These are phyloP conservation scores for Jatropha podagrica DNA, from an alignment of 441 rosid species.

Conservation along the genomic window DNA sequence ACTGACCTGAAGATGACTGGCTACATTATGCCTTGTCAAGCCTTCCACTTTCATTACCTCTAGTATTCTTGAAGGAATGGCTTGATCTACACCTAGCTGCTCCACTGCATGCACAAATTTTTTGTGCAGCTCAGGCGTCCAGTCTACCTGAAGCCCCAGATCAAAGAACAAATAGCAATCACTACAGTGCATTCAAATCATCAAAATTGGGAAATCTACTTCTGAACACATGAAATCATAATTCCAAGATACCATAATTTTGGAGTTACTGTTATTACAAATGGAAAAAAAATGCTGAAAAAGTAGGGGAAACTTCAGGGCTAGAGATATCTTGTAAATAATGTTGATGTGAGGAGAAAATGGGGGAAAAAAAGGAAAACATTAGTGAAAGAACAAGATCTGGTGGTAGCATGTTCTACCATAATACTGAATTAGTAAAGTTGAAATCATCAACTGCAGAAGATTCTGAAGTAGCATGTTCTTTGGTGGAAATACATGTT, in stretches of 20 bases:
- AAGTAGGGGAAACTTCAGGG: neutral
- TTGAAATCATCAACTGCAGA: constrained; percentile 2
- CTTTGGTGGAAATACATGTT: neutral
- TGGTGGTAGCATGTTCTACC: no score
- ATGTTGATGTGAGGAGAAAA: neutral
- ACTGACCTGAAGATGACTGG: constrained; percentile 97
- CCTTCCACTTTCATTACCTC: constrained; percentile 94
- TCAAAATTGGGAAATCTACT: neutral
- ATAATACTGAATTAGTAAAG: neutral
- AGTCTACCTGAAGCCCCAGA: constrained; percentile 67
- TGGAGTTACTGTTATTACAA: neutral
- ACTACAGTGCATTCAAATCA: constrained; percentile 4
- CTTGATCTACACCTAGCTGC: constrained; percentile 86
- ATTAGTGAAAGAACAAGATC: neutral
- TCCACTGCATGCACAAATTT: constrained; percentile 92
- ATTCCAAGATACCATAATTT: neutral
- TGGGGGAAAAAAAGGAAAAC: neutral
- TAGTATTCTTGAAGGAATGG: constrained; percentile 92
- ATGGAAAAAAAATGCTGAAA: neutral
- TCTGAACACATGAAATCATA: neutral
- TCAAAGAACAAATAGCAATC: constrained; percentile 8
- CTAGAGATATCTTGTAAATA: neutral
- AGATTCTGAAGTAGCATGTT: neutral
- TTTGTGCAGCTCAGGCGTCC: constrained; percentile 92
- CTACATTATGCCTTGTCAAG: constrained; percentile 92